These are phyloP conservation scores for Ulvella scutata DNA, from an alignment of 139 green algal genomes.

Conservation along the genomic window DNA sequence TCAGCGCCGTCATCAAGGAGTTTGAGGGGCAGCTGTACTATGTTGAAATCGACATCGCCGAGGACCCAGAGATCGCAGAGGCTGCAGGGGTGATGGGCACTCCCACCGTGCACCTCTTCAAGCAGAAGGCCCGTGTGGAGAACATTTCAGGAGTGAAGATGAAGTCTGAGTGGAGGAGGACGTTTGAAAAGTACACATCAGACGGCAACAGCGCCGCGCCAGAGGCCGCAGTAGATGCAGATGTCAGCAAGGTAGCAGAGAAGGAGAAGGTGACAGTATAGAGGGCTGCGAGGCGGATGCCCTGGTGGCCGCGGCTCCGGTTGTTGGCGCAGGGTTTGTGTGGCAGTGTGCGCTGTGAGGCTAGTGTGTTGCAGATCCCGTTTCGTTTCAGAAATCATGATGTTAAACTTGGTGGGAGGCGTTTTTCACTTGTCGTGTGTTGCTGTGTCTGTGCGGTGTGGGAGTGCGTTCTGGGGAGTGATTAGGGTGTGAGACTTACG, in stretches of 20 bases:
- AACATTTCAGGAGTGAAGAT: slow-evolving; percentile 77
- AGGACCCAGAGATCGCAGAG: slow-evolving; percentile 81
- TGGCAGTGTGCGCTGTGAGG: no score
- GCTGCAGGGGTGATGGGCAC: slow-evolving; percentile 75
- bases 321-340: no score
- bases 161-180: slow-evolving; percentile 63
- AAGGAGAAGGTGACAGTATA: background rate
- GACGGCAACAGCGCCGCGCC: background rate
- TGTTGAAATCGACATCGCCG: slow-evolving; percentile 79
- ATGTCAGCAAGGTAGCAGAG: background rate
- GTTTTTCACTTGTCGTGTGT: no score
- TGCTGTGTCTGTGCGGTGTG: no score
- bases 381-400: no score
- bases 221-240: no score
- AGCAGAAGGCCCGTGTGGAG: slow-evolving; percentile 72
- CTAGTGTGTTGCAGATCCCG: no score
- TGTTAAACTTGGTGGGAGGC: no score
- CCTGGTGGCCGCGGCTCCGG: no score
- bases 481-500: no score
- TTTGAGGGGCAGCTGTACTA: slow-evolving; percentile 61
- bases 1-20: slow-evolving; percentile 70
- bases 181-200: background rate
- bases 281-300: no score
- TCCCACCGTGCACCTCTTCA: slow-evolving; percentile 89
- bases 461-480: no score